Conservation (phyloP, 73 alveolate genomes). For the Loxodes magnus region DNA sequence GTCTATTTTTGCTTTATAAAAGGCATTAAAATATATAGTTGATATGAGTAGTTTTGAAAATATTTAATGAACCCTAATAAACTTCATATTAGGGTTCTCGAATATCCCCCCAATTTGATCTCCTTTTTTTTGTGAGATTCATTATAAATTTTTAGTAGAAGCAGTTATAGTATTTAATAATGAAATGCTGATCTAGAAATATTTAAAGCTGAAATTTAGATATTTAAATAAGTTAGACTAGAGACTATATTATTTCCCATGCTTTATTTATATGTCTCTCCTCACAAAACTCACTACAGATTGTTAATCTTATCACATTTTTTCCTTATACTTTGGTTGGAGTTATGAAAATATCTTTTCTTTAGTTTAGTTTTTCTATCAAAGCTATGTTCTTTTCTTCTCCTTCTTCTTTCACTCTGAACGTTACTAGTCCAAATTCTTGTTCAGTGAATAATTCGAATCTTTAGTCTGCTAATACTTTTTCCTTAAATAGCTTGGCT, state of each 20-base stretch:
- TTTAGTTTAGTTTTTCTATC: not conserved
- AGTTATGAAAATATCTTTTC: not conserved
- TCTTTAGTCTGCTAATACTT: not conserved
- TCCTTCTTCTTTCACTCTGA: slow-evolving; percentile 14
- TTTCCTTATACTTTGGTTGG: not conserved
- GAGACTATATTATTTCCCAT: not conserved
- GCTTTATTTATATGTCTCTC: not conserved
- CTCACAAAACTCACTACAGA: not conserved
- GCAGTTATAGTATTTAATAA: too few relatives aligned
- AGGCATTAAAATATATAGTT: too few relatives aligned
- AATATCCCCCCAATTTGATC: too few relatives aligned
- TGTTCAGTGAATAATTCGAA: slow-evolving; percentile 1
- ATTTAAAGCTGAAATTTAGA: too few relatives aligned
- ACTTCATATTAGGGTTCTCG: too few relatives aligned
- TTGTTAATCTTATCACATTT: not conserved
- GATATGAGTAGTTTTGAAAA: too few relatives aligned
- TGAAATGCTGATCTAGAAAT: too few relatives aligned
- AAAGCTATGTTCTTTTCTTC: not conserved
- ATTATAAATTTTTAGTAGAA: too few relatives aligned
- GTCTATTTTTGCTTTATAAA: too few relatives aligned
- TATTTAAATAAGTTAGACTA: not conserved
- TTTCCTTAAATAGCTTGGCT: not conserved
- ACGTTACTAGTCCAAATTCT: slow-evolving; percentile 6
- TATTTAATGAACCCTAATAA: too few relatives aligned
- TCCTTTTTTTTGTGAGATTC: too few relatives aligned